Evolutionary conservation across 768 basidiomycete genomes (phyloP), one percentile per base, ranked within the genome.

Genomic region (Heimioporus sp.): DNA sequence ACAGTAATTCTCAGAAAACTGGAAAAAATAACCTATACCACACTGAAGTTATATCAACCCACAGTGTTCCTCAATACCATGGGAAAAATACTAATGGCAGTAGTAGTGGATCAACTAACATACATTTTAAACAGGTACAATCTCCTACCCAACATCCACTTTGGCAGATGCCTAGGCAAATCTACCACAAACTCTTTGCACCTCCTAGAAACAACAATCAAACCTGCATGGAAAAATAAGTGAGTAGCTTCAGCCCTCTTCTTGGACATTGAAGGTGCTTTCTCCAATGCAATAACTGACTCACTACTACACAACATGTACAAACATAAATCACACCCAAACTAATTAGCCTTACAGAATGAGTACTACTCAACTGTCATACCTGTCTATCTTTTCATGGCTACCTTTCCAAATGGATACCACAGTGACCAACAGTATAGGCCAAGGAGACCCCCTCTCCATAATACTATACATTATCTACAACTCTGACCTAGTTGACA

Each of bases 1-100:
- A 73, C 68, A 0, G 49, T 71, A 0, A 63, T 74, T 0, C 54
- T 77, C 0, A 45, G 60, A 0, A 78, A 80, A 46, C 74, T 73
- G 0, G 69, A 71, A 0, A 66, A 68, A 36, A 48, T 63, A 0
- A 47, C 66, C 53, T 79, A 80, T 57, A 46, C 60, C 0, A 0
- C 21, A 0, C 11, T 30, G 0, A 54, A 54, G 21, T 48, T 49
- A 10, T 57, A 48, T 8, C 9, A 10, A 0, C 49, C 46, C 0
- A 57, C 54, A 0, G 43, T 39, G 0, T 43, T 57, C 0, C 52
- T 57, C 0, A 46, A 57, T 15, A 57, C 38, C 12, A 51, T 30
- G 2, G 42, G 30, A 0, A 57, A 57, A 15, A n/a, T 56, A 0
- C 45, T 56, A 0, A 32, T 28, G 0, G 30, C 55, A 4, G 2